These are phyloP conservation scores for Pichia sporocuriosa DNA, from an alignment of 805 yeast species.

Conservation along the genomic window DNA sequence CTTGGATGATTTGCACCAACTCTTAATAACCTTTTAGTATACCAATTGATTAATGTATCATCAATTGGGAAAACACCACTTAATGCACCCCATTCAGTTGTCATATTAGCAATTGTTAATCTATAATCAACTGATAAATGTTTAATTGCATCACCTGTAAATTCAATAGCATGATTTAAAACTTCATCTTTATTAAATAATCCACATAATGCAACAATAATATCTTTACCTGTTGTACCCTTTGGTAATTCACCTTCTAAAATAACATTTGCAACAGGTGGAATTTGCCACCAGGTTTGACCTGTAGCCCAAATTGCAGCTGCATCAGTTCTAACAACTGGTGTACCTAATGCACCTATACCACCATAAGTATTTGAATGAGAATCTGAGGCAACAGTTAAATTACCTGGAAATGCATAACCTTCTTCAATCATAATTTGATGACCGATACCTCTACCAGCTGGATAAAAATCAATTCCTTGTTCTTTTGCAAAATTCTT, in stretches of 20 bases:
- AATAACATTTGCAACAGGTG: constrained; percentile 95
- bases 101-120: constrained; percentile 93
- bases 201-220: constrained; percentile 94
- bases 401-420: constrained; percentile 88
- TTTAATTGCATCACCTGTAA: constrained; percentile 73
- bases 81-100: constrained; percentile 98
- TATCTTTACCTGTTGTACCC: constrained; percentile 95
- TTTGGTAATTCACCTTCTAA: constrained; percentile 71
- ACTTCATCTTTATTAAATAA: constrained; percentile 88
- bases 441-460: constrained; percentile 98
- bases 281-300: constrained; percentile 99
- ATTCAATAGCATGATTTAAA: constrained; percentile 88
- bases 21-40: constrained; percentile 49
- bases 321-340: constrained; percentile 97
- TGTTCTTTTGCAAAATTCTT: constrained; percentile 84
- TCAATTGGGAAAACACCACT: constrained; percentile 98
- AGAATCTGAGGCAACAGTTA: constrained; percentile 95
- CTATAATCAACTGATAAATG: constrained; percentile 73
- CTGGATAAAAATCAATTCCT: constrained; percentile 95
- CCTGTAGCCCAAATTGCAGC: constrained; percentile 99
- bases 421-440: constrained; percentile 99
- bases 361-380: constrained; percentile 99
- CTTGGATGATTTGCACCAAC: constrained; percentile 63
- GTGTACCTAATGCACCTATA: constrained; percentile 91
- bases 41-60: constrained; percentile 67